Base-by-base conservation (phyloP, 768 basidiomycete genomes). In the Dacryopinax spathularia region DNA sequence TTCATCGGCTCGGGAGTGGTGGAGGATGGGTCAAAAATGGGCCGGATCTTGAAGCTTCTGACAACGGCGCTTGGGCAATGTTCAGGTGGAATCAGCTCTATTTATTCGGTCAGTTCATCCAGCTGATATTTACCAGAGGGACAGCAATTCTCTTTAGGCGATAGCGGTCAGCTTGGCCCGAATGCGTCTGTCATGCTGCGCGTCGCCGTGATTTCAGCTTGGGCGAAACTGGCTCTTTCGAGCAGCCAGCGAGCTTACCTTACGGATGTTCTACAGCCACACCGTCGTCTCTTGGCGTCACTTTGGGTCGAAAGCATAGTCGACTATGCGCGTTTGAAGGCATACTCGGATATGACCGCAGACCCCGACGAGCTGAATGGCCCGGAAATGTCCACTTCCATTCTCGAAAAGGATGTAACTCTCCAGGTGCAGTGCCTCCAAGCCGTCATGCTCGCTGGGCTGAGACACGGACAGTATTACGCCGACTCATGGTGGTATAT, bases 1-100 rank as follows among this genome's bases (percentile, higher is more conserved):
- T 98, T 95, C 69, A 91, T 98, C 7, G 93, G 95, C 0, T 91
- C 89, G 69, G 95, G 96, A 7, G 85, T 97, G 16, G 88, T 96
- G 27, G 93, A 89, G 71, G 91, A 97, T 73, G 81, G 94, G 2
- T 76, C 76, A 43, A 80, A 90, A 64, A 97, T 99, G 95, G 95
- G 95, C 0, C 84, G 95, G 22, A 94, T 98, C 62, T 75, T 97
- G 44, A 95, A 90, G 73, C 77, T 96, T 10, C 75, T 99, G 12
- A 95, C 87, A 1, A 85, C 81, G 6, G 90, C 93, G 0, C 77
- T 99, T 33, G 89, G 92, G 65, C 91, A 94, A 69, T 91, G 89
- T 22, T 88, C 91, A 77, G 88, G 94, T 92, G 39, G 3, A 75
- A 65, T n/a, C n/a, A 12, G 2, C n/a, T 10, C n/a, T 1, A 5